Base-by-base conservation (phyloP, 1,139 yeast genomes). In the Eremothecium cymbalariae region DNA sequence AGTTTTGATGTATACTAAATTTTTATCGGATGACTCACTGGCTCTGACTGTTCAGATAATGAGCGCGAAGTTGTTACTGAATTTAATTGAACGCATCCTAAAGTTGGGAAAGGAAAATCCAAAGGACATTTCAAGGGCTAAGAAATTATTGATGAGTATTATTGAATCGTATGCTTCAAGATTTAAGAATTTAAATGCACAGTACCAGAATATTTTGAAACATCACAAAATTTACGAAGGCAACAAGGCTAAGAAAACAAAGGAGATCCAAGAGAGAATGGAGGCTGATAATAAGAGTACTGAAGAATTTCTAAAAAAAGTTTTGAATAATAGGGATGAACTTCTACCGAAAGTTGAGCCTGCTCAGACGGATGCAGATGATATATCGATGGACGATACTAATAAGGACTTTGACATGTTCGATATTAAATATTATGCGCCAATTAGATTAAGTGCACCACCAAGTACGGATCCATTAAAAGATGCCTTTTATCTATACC, bases 41-140 rank as follows among this genome's bases (percentile, higher is more conserved):
- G 94, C 95, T 1, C 70, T 86, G 39, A 84, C 95, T 6, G 95
- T 88, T 26, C 98, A 93, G 57, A 84, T 90, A 14, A 86, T 90
- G 97, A 84, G 96, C 62, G 96, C 97, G 4, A 90, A 88, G 59
- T 65, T 93, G 23, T 62, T 93, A 23, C 63, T 90, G 44, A 93
- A 90, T 55, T 66, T 93, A 48, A 93, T 90, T 18, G 98, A 93
- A 49, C 67, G 94, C 34, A 82, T 93, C 28, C 71, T 83, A 74
- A 82, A 82, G 50, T 62, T 88, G 47, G 90, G 88, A 7, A 80
- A 80, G 49, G 60, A 57, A 37, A 57, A 54, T 37, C 58, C 63
- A 5, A 81, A 83, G 45, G 70, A 75, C 15, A 95, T 90, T 46
- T 94, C 95, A 4, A 71, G 95, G 48, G 60, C 61, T 4, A 57